These are phyloP conservation scores for Metschnikowia corniflorae DNA, from an alignment of 805 yeast genomes.

Conservation along the genomic window DNA sequence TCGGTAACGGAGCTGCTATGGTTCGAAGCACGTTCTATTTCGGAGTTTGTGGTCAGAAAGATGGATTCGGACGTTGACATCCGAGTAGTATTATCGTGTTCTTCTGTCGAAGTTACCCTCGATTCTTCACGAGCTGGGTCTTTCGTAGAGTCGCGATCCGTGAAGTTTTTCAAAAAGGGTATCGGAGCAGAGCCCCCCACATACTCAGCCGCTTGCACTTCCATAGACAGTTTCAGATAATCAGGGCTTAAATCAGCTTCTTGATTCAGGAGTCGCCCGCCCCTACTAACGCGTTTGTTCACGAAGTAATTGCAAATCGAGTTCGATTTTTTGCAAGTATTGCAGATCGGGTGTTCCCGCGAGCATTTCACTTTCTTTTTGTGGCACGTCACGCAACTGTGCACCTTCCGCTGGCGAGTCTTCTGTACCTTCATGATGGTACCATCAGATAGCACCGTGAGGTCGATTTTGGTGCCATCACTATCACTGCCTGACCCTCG, in stretches of 20 bases:
- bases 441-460: conserved; percentile 43
- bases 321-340: conserved; percentile 46
- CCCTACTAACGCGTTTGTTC: conserved; percentile 52
- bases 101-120: too few relatives aligned
- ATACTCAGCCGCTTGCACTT: too few relatives aligned
- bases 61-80: too few relatives aligned
- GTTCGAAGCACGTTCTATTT: too few relatives aligned
- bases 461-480: conserved; percentile 2
- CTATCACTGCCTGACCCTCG: background rate
- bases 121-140: too few relatives aligned
- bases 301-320: conserved; percentile 53
- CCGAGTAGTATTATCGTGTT: too few relatives aligned
- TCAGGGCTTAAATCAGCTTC: too few relatives aligned
- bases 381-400: conserved; percentile 57
- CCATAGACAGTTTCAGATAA: too few relatives aligned
- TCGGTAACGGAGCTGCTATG: background rate
- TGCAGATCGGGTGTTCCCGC: conserved; percentile 55
- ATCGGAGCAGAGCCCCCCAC: too few relatives aligned
- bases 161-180: too few relatives aligned
- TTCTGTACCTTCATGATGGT: conserved; percentile 59
- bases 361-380: conserved; percentile 61
- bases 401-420: conserved; percentile 55
- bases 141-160: too few relatives aligned
- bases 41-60: too few relatives aligned
- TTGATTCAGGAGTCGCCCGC: conserved; percentile 22